phyloP scores from a whole-genome alignment of 2,329 filamentous ascomycete species.

The Hypoxylon sp. region DNA sequence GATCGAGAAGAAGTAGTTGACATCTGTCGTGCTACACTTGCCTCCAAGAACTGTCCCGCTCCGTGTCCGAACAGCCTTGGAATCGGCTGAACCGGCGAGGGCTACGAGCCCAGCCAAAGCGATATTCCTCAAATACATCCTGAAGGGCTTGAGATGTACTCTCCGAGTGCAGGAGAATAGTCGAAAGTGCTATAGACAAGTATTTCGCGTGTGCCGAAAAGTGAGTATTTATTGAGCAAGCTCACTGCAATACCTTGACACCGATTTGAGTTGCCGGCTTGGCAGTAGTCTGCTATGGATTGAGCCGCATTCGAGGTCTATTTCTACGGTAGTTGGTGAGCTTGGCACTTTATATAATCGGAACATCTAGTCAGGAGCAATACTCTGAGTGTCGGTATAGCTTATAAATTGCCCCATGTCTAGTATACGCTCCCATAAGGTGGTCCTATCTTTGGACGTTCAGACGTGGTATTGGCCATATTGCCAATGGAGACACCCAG shows the following conservation, averaged over 20 bases:
- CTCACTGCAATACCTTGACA: neutral
- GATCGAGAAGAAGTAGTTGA: constrained; percentile 45
- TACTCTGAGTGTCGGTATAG: neutral
- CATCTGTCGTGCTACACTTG: constrained; percentile 36
- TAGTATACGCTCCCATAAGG: neutral
- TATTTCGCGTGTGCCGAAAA: neutral
- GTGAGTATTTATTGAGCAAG: neutral
- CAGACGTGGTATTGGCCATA: neutral
- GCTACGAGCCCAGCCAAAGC: constrained; percentile 23
- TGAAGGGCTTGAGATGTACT: neutral
- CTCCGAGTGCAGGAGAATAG: neutral
- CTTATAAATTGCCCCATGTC: neutral
- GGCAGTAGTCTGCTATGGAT: constrained; percentile 3
- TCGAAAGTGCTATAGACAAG: neutral
- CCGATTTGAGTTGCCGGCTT: constrained; percentile 5
- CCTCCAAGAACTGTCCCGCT: constrained; percentile 40
- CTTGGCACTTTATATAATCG: constrained; percentile 30
- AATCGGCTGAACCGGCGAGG: constrained; percentile 18
- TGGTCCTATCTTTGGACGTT: neutral
- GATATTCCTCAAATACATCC: constrained; percentile 13
- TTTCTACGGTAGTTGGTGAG: constrained; percentile 13
- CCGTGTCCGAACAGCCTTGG: constrained; percentile 29
- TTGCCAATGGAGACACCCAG: neutral
- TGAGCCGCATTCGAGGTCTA: constrained; percentile 18
- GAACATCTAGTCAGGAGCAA: neutral